phyloP scores from a whole-genome alignment of 2,329 filamentous ascomycete genomes.

The Huntiella decipiens region DNA sequence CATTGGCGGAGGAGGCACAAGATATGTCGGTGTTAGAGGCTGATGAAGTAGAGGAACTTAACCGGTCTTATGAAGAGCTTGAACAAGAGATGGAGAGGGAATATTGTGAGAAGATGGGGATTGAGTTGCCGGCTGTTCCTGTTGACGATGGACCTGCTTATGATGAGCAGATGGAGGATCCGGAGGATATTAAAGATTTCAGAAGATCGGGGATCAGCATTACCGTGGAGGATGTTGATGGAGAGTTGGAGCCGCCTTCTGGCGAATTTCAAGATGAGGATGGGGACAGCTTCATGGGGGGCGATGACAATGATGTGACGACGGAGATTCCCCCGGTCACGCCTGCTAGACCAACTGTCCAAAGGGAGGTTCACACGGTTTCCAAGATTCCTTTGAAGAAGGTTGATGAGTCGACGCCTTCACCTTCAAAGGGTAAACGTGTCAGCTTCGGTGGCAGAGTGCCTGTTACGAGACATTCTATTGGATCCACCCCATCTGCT shows the following conservation, averaged over 20 bases:
- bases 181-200: background rate
- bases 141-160: constrained; percentile 2
- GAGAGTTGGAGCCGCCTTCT: background rate
- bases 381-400: constrained; percentile 60
- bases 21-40: constrained; percentile 38
- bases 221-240: constrained; percentile 1
- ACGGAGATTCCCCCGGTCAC: constrained; percentile 29
- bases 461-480: constrained; percentile 8
- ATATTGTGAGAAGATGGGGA: constrained; percentile 5
- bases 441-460: constrained; percentile 9
- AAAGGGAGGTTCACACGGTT: constrained; percentile 44
- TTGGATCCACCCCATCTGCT: constrained; percentile 12
- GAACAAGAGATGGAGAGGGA: constrained; percentile 11
- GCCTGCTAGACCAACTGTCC: constrained; percentile 29
- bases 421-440: constrained; percentile 26
- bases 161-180: constrained; percentile 4
- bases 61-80: constrained; percentile 9
- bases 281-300: background rate
- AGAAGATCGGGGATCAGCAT: constrained; percentile 1
- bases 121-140: background rate
- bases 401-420: constrained; percentile 37
- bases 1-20: constrained; percentile 37
- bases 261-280: background rate
- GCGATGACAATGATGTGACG: constrained; percentile 3
- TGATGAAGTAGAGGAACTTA: constrained; percentile 20